A percentile compares a stretch with the other conserved stretches of the same genome.
phyloP scores from a whole-genome alignment of 495 filamentous ascomycete species.

The Neurospora sp. region DNA sequence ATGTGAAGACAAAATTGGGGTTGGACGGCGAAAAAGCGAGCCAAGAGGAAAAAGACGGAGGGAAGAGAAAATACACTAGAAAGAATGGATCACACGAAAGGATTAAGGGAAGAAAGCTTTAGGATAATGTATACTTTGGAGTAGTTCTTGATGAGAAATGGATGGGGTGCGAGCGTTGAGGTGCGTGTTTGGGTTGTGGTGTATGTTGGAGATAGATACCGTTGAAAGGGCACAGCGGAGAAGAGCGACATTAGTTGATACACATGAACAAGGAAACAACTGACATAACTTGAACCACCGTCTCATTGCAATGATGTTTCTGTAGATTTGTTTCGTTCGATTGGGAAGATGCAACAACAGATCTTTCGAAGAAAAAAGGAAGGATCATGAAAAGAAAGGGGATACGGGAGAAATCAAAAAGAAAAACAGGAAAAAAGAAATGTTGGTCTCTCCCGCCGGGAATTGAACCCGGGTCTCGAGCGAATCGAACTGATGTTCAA shows the following conservation, averaged over 20 bases:
- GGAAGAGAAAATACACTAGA: not conserved
- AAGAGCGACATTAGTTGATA: not conserved
- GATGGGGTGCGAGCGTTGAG: not conserved
- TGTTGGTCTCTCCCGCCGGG: not conserved
- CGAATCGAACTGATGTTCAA: not conserved
- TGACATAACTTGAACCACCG: not conserved
- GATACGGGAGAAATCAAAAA: not conserved
- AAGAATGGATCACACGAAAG: not conserved
- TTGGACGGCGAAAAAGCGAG: not conserved
- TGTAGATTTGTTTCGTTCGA: not conserved
- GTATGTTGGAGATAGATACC: not conserved
- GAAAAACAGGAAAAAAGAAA: not conserved
- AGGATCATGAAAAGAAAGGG: constrained; percentile 15
- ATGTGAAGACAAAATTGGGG: not conserved
- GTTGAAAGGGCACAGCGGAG: not conserved
- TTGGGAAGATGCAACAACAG: too few species aligned
- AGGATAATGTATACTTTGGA: not conserved
- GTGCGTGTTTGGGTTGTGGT: not conserved
- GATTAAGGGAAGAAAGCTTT: not conserved
- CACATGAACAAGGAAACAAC: not conserved
- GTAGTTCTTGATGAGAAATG: not conserved
- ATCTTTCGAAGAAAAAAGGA: not conserved
- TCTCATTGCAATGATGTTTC: not conserved
- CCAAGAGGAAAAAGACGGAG: not conserved
- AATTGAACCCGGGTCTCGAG: not conserved